Evolutionary conservation across 345 rosid species (phyloP).

Genomic region (Gossypium rotundifolium): DNA sequence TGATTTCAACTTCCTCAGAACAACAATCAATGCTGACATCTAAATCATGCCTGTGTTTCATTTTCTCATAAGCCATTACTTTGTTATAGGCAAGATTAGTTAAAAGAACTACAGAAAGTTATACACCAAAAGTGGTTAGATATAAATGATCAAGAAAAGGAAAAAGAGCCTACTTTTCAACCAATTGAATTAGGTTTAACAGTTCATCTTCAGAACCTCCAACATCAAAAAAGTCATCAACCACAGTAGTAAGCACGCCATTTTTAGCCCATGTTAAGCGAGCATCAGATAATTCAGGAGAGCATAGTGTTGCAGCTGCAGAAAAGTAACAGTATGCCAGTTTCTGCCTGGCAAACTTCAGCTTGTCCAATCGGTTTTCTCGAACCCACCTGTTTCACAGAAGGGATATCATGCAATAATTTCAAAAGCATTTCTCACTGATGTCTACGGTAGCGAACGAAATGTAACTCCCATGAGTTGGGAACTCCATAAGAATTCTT

Average conservation of each 20-base stretch:
- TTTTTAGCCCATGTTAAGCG: slow-evolving; percentile 95
- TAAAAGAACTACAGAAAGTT: slow-evolving; percentile 5
- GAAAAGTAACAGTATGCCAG: slow-evolving; percentile 77
- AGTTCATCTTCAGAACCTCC: slow-evolving; percentile 80
- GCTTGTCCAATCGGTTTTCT: slow-evolving; percentile 56
- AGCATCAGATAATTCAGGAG: slow-evolving; percentile 69
- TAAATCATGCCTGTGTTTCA: slow-evolving; percentile 59
- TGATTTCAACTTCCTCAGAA: slow-evolving; percentile 75
- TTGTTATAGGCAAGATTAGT: slow-evolving; percentile 10
- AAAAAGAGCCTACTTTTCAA: slow-evolving; percentile 45
- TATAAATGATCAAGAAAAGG: neutral
- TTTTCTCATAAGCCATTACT: slow-evolving; percentile 3
- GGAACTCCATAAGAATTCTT: neutral
- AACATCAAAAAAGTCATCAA: slow-evolving; percentile 85
- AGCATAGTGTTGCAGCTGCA: slow-evolving; percentile 57
- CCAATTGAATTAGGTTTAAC: slow-evolving; percentile 52
- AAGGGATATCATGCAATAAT: neutral
- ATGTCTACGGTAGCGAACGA: neutral
- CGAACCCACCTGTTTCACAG: slow-evolving; percentile 56
- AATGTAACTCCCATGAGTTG: neutral
- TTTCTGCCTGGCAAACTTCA: slow-evolving; percentile 76
- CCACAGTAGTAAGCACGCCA: slow-evolving; percentile 73
- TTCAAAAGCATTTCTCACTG: neutral
- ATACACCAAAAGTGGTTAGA: neutral
- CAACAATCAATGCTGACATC: slow-evolving; percentile 33